Evolutionary conservation across 306 rosid species (phyloP).

Genomic region (Glycyrrhiza uralensis): DNA sequence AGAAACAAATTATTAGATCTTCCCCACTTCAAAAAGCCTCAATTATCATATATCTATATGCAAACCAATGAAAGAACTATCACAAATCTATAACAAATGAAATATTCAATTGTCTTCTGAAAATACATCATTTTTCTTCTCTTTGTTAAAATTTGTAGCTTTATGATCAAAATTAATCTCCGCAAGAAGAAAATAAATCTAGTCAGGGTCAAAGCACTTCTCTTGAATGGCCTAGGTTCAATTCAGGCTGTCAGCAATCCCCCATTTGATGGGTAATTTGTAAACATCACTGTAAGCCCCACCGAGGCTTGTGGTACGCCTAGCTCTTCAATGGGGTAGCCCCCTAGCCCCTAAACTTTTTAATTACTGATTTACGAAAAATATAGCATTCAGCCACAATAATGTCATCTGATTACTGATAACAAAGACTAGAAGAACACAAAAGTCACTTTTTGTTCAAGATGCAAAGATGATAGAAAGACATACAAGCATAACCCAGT

Average conservation of each 20-base stretch:
- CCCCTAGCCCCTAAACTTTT: not conserved
- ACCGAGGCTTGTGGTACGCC: not conserved
- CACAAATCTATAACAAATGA: not conserved
- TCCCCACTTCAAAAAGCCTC: not conserved
- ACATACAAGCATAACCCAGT: not conserved
- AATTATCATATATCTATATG: conserved; percentile 4
- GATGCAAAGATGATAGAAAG: not conserved
- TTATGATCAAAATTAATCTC: not conserved
- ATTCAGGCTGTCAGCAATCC: not conserved
- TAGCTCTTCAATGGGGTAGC: not conserved
- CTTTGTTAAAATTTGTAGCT: not conserved
- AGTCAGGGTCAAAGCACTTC: not conserved
- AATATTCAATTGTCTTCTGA: conserved; percentile 1
- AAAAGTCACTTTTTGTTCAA: not conserved
- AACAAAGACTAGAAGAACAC: not conserved
- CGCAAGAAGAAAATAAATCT: not conserved
- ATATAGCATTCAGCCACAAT: not conserved
- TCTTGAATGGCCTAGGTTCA: not conserved
- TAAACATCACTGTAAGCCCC: not conserved
- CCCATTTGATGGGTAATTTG: not conserved
- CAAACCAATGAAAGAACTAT: conserved; percentile 13
- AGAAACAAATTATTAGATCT: conserved; percentile 14
- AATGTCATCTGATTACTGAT: not conserved
- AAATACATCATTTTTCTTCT: not conserved
- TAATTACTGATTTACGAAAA: conserved; percentile 8